phyloP scores from a whole-genome alignment of 306 rosid genomes.

The Sechiopsis laciniata region DNA sequence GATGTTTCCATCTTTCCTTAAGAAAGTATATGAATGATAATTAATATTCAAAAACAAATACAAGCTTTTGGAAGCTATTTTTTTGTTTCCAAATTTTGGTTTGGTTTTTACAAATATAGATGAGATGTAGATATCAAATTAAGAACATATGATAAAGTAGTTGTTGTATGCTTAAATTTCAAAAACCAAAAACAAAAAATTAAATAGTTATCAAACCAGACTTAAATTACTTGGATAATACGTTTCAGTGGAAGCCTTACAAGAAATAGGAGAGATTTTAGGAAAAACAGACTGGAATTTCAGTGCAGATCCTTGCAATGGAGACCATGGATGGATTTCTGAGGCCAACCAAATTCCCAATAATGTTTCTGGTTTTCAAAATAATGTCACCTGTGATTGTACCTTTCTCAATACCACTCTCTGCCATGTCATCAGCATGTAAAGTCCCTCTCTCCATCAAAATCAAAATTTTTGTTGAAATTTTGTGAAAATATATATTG shows the following conservation, averaged over 20 bases:
- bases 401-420: conserved; percentile 2
- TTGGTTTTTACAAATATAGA: too few relatives aligned
- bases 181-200: too few relatives aligned
- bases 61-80: too few relatives aligned
- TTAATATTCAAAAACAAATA: too few relatives aligned
- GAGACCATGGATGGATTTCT: conserved; percentile 12
- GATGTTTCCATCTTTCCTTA: too few relatives aligned
- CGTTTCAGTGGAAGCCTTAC: conserved; percentile 4
- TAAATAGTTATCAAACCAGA: too few relatives aligned
- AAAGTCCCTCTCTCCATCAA: not conserved
- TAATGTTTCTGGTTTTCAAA: conserved; percentile 3
- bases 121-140: too few relatives aligned
- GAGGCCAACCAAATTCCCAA: not conserved
- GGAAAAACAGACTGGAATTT: conserved; percentile 18
- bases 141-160: too few relatives aligned
- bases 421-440: conserved; percentile 17
- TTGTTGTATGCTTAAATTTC: too few relatives aligned
- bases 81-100: too few relatives aligned
- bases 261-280: conserved; percentile 8
- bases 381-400: conserved; percentile 16
- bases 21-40: too few relatives aligned
- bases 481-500: not conserved
- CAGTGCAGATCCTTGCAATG: conserved; percentile 20
- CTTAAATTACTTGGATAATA: not conserved
- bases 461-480: not conserved